Conservation (phyloP, 176 grass and related monocot species). For the Ensete glaucum region DNA sequence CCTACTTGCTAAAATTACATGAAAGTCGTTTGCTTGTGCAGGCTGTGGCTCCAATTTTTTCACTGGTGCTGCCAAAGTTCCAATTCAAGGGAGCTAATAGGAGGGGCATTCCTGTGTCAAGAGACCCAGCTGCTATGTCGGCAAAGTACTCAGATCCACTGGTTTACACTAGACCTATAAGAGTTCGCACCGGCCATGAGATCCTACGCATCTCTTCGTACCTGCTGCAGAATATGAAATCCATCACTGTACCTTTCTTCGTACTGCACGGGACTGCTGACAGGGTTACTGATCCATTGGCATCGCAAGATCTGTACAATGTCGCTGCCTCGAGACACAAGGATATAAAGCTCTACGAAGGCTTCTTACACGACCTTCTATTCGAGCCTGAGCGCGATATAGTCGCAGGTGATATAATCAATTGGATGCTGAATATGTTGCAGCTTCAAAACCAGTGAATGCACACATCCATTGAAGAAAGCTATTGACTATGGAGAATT, state of each 20-base stretch:
- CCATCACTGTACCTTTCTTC: constrained; percentile 65
- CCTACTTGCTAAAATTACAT: too few relatives aligned
- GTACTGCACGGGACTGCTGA: constrained; percentile 92
- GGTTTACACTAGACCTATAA: constrained; percentile 83
- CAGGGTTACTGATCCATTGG: constrained; percentile 78
- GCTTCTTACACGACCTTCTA: constrained; percentile 87
- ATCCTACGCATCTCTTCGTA: constrained; percentile 77
- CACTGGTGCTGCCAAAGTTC: constrained; percentile 62
- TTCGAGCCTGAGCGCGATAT: constrained; percentile 89
- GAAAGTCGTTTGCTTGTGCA: constrained; percentile 15
- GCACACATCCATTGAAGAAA: too few relatives aligned
- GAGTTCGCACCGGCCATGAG: constrained; percentile 81
- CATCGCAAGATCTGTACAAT: constrained; percentile 61
- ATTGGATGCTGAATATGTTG: constrained; percentile 79
- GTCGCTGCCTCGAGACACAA: constrained; percentile 57
- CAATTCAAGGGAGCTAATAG: constrained; percentile 99
- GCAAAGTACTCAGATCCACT: constrained; percentile 89
- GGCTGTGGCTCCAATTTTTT: constrained; percentile 91
- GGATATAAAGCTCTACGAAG: constrained; percentile 69
- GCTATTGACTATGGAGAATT: too few relatives aligned
- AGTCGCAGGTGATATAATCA: constrained; percentile 65
- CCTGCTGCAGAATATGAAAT: constrained; percentile 66
- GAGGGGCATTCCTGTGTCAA: constrained; percentile 73
- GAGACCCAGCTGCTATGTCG: constrained; percentile 67
- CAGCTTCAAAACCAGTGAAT: background rate